Percentiles rank a stretch among this genome's conserved stretches.
phyloP scores from a whole-genome alignment of 2,329 filamentous ascomycete species.

The Aspergillus oerlinghausenensis region DNA sequence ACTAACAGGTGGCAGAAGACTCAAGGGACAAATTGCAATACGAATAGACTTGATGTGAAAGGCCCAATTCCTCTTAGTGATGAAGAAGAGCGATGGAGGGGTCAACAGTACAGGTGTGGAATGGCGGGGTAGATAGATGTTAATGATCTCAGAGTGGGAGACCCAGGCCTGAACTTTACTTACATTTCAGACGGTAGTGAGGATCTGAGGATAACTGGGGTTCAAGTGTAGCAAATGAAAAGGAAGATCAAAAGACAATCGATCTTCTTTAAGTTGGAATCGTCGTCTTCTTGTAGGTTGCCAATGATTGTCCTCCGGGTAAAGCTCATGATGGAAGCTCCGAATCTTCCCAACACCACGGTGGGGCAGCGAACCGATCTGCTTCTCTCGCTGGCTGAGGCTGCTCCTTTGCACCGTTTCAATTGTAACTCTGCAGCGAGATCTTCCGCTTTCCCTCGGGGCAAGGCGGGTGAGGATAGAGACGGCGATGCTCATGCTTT shows the following conservation, averaged over 20 bases:
- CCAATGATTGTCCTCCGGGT: conserved; percentile 16
- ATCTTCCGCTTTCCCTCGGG: conserved; percentile 37
- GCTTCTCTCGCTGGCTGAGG: conserved; percentile 25
- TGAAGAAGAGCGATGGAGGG: neutral
- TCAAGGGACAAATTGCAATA: neutral
- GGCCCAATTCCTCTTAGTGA: neutral
- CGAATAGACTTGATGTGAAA: neutral
- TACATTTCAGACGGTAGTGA: neutral
- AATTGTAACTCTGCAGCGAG: conserved; percentile 25
- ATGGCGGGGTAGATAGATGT: conserved; percentile 1
- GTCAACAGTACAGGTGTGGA: neutral
- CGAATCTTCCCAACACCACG: conserved; percentile 36
- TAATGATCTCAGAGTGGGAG: neutral
- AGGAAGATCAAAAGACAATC: conserved; percentile 2
- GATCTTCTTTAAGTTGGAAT: neutral
- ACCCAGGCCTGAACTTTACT: neutral
- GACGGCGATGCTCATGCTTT: conserved; percentile 6
- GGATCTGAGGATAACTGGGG: neutral
- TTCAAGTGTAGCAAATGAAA: neutral
- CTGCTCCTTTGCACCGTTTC: conserved; percentile 22
- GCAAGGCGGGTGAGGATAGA: conserved; percentile 20
- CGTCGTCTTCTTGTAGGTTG: neutral
- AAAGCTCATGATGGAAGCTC: conserved; percentile 27
- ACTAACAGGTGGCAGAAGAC: neutral
- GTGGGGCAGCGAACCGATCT: conserved; percentile 31